Evolutionary conservation across 129 eudicot species (phyloP), one percentile per base, ranked within the genome.

Genomic region (Flaveria ramosissima): DNA sequence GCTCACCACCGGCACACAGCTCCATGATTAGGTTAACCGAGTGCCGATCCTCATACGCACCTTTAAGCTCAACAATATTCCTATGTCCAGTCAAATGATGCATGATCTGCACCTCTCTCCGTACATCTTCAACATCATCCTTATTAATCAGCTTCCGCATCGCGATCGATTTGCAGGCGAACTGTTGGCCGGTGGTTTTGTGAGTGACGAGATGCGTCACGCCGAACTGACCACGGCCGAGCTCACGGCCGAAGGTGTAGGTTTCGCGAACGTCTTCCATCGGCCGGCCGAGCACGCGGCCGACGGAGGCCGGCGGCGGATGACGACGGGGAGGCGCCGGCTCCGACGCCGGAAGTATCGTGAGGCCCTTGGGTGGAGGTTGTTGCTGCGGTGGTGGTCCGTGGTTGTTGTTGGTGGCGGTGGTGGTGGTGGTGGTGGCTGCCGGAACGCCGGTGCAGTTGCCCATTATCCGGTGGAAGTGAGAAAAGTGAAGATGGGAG

Each of bases 201-300:
- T 91, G 96, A 24, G 99, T 94, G 27, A 86, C 97, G 66, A 94
- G 85, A 67, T 89, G 80, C 14, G 97, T 94, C 14, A 94, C 93
- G 24, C 99, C 99, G 78, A 94, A 94, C 51, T 94, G 99, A 39
- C 99, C 99, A n/a, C 97, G 97, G 43, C 99, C 99, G 43, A 94
- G 91, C 80, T 94, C 97, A 1, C 89, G 88, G 21, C 96, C 96
- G 69, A 94, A 86, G 24, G 78, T 79, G 96, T 91, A 94, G 79
- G 86, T 82, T 52, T 86, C 69, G 61, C 90, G 97, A 50, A 91
- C 83, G 76, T 94, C 97, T 71, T 87, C 89, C 82, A 95, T 70
- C 3, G 97, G 96, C 47, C 99, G 99, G 80, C 94, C 94, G 71
- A 95, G 99, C 78, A 95, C 94, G 11, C 94, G 96, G 48, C 99